Evolutionary conservation across 495 filamentous ascomycete species (phyloP).

Genomic region (Daldinia loculata): DNA sequence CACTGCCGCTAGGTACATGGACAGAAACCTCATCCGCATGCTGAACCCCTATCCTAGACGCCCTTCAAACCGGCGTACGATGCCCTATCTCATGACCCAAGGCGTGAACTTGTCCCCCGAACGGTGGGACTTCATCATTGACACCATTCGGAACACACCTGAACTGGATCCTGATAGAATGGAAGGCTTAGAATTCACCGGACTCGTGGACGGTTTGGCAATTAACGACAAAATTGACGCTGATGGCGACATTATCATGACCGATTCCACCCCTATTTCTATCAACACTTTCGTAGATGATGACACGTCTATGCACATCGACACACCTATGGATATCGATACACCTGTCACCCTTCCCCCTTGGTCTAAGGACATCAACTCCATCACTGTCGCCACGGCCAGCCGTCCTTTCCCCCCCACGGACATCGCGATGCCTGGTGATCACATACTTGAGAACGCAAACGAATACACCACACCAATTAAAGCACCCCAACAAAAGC

Average conservation of each 20-base stretch:
- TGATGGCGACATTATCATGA: not conserved
- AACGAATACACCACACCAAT: not conserved
- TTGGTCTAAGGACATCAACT: no score
- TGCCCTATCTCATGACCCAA: not conserved
- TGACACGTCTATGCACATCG: no score
- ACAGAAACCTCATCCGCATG: no score
- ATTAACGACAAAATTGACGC: not conserved
- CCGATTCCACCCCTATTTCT: no score
- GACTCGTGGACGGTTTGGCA: not conserved
- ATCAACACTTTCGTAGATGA: no score
- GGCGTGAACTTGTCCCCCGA: not conserved
- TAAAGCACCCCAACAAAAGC: not conserved
- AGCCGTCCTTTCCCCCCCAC: no score
- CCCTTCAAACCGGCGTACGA: not conserved
- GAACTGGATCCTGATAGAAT: not conserved
- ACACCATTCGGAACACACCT: not conserved
- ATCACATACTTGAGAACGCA: not conserved
- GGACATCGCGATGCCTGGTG: not conserved
- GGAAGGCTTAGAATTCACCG: not conserved
- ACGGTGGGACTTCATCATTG: not conserved
- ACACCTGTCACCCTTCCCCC: no score
- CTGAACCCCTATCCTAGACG: no score
- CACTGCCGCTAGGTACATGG: no score
- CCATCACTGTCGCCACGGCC: no score
- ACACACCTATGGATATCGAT: no score